Evolutionary conservation across 768 basidiomycete species (phyloP).

Genomic region (Suillus occidentalis): DNA sequence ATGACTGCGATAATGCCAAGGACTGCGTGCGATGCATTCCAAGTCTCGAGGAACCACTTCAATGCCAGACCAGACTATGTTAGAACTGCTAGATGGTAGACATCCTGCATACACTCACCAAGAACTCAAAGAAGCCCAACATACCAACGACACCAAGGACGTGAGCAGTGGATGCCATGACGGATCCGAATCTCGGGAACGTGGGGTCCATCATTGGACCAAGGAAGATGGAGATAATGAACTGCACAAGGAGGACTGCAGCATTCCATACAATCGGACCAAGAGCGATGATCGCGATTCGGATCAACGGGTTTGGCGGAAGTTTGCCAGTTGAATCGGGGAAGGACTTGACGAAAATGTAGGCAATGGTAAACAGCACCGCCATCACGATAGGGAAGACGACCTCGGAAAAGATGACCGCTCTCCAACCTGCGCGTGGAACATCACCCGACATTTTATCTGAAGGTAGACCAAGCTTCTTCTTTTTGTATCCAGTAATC

Average conservation of each 20-base stretch:
- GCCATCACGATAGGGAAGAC: constrained; percentile 87
- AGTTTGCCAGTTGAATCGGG: constrained; percentile 57
- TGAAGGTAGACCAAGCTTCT: constrained; percentile 93
- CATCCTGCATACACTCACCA: constrained; percentile 52
- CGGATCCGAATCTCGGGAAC: constrained; percentile 87
- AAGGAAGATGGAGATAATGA: constrained; percentile 88
- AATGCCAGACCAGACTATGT: constrained; percentile 16
- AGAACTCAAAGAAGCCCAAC: constrained; percentile 94
- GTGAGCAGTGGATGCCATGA: constrained; percentile 91
- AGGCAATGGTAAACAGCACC: constrained; percentile 80
- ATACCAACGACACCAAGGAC: constrained; percentile 78
- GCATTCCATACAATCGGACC: constrained; percentile 98
- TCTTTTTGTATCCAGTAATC: constrained; percentile 99
- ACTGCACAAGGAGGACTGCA: constrained; percentile 79
- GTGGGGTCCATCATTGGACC: constrained; percentile 86
- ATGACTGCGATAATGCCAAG: constrained; percentile 91
- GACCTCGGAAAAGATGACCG: constrained; percentile 85
- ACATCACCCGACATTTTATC: constrained; percentile 96
- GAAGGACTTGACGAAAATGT: constrained; percentile 93
- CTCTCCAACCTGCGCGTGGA: constrained; percentile 90
- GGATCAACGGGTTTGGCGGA: constrained; percentile 83
- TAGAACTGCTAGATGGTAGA: not conserved
- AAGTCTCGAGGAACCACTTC: constrained; percentile 93
- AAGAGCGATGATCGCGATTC: constrained; percentile 89
- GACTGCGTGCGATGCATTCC: constrained; percentile 90